Percentiles rank a stretch among this genome's conserved stretches.
Evolutionary conservation across 495 filamentous ascomycete species (phyloP).

Genomic region (Hypoxylon crocopeplum): DNA sequence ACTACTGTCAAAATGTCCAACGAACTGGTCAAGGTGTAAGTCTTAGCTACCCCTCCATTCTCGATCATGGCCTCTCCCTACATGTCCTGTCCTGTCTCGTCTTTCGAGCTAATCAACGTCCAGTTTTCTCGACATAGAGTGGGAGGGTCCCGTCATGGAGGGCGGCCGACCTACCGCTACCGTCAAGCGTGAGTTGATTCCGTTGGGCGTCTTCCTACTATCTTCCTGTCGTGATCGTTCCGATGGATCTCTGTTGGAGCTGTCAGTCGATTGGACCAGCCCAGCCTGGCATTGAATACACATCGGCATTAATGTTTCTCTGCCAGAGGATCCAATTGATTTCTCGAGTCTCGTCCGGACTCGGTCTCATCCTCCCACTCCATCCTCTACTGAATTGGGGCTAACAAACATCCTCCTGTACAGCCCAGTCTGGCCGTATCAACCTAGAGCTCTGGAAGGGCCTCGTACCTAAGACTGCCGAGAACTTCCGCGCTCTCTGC

Average conservation of each 20-base stretch:
- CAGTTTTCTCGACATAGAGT: conserved; percentile 53
- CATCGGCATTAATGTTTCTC: neutral
- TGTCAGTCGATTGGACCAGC: conserved; percentile 2
- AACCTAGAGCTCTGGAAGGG: conserved; percentile 90
- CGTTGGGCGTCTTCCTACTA: conserved; percentile 24
- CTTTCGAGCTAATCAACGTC: conserved; percentile 43
- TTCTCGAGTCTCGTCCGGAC: neutral
- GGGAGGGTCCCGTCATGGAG: conserved; percentile 71
- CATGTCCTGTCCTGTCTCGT: no score
- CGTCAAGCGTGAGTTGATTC: conserved; percentile 63
- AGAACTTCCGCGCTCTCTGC: conserved; percentile 95
- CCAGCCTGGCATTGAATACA: neutral
- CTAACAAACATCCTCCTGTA: conserved; percentile 26
- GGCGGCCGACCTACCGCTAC: conserved; percentile 62
- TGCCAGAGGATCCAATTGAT: conserved; percentile 2
- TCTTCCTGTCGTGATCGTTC: conserved; percentile 16
- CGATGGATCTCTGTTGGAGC: conserved; percentile 3
- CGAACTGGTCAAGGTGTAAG: conserved; percentile 52
- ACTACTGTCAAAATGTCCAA: conserved; percentile 70
- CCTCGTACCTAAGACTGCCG: conserved; percentile 85
- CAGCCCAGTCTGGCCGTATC: conserved; percentile 81
- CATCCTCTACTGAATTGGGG: conserved; percentile 26
- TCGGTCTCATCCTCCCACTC: neutral
- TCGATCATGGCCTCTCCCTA: neutral
- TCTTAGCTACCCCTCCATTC: neutral